Conservation (phyloP, 2,329 filamentous ascomycete species). For the Macrophomina phaseolina region DNA sequence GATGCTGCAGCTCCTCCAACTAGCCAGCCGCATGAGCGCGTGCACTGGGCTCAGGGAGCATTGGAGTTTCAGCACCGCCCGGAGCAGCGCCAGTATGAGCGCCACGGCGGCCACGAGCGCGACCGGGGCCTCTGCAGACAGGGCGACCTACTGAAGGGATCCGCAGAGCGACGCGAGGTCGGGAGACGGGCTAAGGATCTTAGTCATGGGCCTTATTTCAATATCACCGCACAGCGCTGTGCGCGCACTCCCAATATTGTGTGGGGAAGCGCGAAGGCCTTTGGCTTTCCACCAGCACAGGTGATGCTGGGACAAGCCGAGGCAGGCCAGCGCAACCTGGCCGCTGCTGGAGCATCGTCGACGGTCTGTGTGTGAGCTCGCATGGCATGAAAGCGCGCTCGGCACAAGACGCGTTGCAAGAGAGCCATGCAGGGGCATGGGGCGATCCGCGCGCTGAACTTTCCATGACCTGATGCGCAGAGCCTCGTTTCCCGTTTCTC, state of each 20-base stretch:
- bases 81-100: background rate
- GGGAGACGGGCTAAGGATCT: constrained; percentile 24
- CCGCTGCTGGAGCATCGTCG: constrained; percentile 7
- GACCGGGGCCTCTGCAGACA: constrained; percentile 17
- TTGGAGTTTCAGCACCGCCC: background rate
- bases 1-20: background rate
- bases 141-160: constrained; percentile 19
- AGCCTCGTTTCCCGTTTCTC: constrained; percentile 22
- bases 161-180: constrained; percentile 17
- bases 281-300: background rate
- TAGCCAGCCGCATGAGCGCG: constrained; percentile 1
- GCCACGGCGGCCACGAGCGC: constrained; percentile 21
- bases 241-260: constrained; percentile 22
- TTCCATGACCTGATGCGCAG: constrained; percentile 23
- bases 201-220: constrained; percentile 29
- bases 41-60: constrained; percentile 4
- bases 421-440: background rate
- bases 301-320: constrained; percentile 19
- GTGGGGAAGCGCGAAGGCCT: constrained; percentile 21
- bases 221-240: constrained; percentile 16
- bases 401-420: constrained; percentile 23
- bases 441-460: constrained; percentile 12
- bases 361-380: constrained; percentile 25
- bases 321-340: constrained; percentile 1
- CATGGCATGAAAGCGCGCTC: constrained; percentile 14